Evolutionary conservation across 192 early-diverging fungal species (phyloP).

Genomic region (Cladochytrium replicatum): DNA sequence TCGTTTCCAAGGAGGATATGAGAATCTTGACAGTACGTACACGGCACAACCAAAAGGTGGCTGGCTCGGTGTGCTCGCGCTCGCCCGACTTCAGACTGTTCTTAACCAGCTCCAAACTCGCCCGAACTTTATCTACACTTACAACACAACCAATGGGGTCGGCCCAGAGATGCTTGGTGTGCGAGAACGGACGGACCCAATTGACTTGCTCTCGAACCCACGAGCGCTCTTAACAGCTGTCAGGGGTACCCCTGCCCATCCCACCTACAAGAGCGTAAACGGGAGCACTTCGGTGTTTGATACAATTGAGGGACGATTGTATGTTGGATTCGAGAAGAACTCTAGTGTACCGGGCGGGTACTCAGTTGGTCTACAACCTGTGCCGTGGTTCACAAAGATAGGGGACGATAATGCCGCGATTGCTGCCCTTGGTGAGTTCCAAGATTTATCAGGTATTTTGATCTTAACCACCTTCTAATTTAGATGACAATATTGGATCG

Average conservation of each 20-base stretch:
- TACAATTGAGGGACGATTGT: background rate
- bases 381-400: conserved; percentile 42
- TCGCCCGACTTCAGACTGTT: conserved; percentile 5
- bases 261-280: background rate
- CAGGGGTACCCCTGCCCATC: background rate
- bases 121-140: conserved; percentile 19
- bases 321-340: background rate
- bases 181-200: conserved; percentile 13
- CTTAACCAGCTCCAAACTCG: conserved; percentile 26
- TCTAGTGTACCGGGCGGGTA: no score
- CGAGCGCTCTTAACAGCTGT: background rate
- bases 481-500: background rate
- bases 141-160: conserved; percentile 21
- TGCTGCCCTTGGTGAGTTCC: no score
- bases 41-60: conserved; percentile 20
- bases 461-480: background rate
- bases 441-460: no score
- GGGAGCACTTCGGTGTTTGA: conserved; percentile 8
- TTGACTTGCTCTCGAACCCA: conserved; percentile 10
- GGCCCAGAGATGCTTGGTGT: conserved; percentile 19
- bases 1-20: no score
- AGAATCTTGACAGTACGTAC: conserved; percentile 14
- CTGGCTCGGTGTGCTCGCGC: conserved; percentile 26
- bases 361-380: no score
- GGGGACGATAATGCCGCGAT: background rate